Conservation (phyloP, 2,329 filamentous ascomycete genomes). For the Apiospora aurea region DNA sequence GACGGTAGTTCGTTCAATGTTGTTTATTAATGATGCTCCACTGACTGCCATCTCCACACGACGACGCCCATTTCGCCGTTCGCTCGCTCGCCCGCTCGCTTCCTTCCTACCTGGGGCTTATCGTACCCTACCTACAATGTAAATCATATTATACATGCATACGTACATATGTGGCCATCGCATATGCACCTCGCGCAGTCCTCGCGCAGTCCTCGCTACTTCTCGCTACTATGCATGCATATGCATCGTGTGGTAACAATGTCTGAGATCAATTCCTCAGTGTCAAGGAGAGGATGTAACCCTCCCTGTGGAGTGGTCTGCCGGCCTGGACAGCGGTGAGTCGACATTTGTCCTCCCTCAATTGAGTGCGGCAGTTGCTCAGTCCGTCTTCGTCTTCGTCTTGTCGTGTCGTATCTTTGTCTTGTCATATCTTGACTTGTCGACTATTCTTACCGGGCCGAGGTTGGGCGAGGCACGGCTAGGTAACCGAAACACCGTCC, state of each 20-base stretch:
- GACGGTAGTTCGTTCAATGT: neutral
- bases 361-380: slow-evolving; percentile 8
- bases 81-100: neutral
- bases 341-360: slow-evolving; percentile 3
- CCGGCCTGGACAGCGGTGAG: slow-evolving; percentile 10
- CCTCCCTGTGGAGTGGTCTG: neutral
- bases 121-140: neutral
- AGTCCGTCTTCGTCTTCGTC: slow-evolving; percentile 8
- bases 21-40: slow-evolving; percentile 2
- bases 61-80: neutral
- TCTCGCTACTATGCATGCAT: slow-evolving; percentile 14
- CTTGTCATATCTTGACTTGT: neutral
- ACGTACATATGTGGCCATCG: neutral
- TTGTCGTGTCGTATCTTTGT: neutral
- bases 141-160: neutral
- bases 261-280: slow-evolving; percentile 12
- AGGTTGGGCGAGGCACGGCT: neutral
- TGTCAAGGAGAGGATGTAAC: slow-evolving; percentile 14
- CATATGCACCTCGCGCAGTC: neutral
- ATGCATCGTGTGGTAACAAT: slow-evolving; percentile 11
- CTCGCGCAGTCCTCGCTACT: neutral
- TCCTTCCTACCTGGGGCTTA: neutral
- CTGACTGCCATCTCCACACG: slow-evolving; percentile 3
- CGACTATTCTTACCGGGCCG: neutral
- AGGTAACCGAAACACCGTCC: neutral